Evolutionary conservation across 176 grass and related monocot species (phyloP).

Genomic region (Phoenix roebelenii): DNA sequence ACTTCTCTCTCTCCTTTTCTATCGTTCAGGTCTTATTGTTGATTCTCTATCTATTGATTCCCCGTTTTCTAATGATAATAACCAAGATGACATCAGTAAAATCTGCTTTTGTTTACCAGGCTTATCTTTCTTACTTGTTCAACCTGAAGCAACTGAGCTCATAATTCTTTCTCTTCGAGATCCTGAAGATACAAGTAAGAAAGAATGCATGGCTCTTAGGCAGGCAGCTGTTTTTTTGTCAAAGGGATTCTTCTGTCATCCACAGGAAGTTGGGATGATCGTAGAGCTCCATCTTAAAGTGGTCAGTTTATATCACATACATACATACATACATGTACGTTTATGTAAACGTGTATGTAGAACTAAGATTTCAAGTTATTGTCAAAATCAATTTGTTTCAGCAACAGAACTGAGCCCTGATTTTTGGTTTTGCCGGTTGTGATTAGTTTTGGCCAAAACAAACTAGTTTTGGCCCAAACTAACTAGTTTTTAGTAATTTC

Average conservation of each 20-base stretch:
- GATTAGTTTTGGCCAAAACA: too few species aligned
- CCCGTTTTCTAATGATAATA: not conserved
- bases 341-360: too few species aligned
- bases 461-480: too few species aligned
- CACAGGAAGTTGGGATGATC: constrained; percentile 82
- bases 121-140: constrained; percentile 72
- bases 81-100: constrained; percentile 5
- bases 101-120: constrained; percentile 36
- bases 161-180: constrained; percentile 80
- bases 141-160: constrained; percentile 85
- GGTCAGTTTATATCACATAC: constrained; percentile 33
- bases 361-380: too few species aligned
- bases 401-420: too few species aligned
- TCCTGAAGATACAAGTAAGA: constrained; percentile 56
- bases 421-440: too few species aligned
- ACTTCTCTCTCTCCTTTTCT: constrained; percentile 77
- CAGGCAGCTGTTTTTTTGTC: constrained; percentile 72
- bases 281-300: constrained; percentile 88
- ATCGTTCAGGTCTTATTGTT: constrained; percentile 60
- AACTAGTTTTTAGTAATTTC: too few species aligned
- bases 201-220: constrained; percentile 86
- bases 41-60: constrained; percentile 8
- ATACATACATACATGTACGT: too few species aligned
- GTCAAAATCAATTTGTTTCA: too few species aligned
- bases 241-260: constrained; percentile 84